Evolutionary conservation across 306 rosid species (phyloP), one percentile per base, ranked within the genome.

Genomic region (Mimosa pudica): DNA sequence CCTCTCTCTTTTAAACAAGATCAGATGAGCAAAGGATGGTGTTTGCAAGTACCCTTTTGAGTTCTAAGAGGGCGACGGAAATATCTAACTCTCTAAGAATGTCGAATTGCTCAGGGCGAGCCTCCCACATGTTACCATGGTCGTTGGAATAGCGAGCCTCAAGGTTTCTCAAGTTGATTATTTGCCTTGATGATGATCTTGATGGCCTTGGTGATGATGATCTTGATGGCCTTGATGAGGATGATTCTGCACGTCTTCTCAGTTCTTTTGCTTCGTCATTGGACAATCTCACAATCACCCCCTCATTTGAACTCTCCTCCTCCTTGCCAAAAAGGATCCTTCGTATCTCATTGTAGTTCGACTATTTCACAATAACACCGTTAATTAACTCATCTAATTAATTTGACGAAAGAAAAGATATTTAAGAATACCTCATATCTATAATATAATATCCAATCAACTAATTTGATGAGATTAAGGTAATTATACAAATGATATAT

Each of bases 91-190:
- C 76, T 30, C 18, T 42, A 16, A 86, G 85, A 10, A 63, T 81
- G 0, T 74, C 36, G 0, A 10, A 63, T 3, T 30, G 33, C 4
- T 82, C 36, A 8, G 86, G 86, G 2, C 67, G 47, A 51, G 81
- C 61, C 78, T 82, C 86, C 24, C 2, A 86, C 7, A 80, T 45
- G 16, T 12, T 73, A 12, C 89, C 89, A 73, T 60, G 51, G 16
- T 77, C 45, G 69, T 82, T 86, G 60, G 84, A 76, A 62, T 66
- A 80, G 8, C 16, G 10, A 1, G 84, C 82, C 0, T 0, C 0
- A 18, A n/a, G 8, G 47, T 20, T 67, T 77, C 74, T 80, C 74
- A 80, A 61, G 68, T 82, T 86, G 72, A 46, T 5, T 46, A 86
- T 16, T 30, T 82, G 86, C 3, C 70, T 17, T 46, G 49, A 46